Evolutionary conservation across 2,329 filamentous ascomycete genomes (phyloP).

Genomic region (Pseudocercospora pini-densiflorae): DNA sequence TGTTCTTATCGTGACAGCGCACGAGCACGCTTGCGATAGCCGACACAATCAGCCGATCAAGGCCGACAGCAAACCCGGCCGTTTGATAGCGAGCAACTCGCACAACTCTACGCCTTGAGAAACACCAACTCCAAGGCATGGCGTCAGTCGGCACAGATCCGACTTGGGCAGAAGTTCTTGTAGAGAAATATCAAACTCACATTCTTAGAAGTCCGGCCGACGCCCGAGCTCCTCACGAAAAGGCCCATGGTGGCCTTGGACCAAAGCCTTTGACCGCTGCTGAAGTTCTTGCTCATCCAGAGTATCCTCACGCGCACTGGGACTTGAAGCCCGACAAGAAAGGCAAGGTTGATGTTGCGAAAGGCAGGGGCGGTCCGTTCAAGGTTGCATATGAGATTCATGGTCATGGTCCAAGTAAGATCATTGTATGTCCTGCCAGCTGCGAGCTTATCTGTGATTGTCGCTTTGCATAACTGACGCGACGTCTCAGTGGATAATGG

Average conservation of each 20-base stretch:
- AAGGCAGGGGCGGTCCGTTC: constrained; percentile 73
- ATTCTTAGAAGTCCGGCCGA: constrained; percentile 20
- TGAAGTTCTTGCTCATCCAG: constrained; percentile 67
- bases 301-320: constrained; percentile 71
- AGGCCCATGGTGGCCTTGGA: constrained; percentile 25
- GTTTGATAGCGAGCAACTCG: not conserved
- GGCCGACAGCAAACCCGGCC: not conserved
- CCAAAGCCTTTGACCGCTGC: constrained; percentile 53
- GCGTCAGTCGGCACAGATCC: constrained; percentile 21
- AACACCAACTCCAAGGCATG: constrained; percentile 9
- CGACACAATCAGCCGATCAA: constrained; percentile 5
- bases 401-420: constrained; percentile 71
- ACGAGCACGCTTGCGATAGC: not conserved
- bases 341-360: constrained; percentile 68
- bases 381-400: constrained; percentile 81
- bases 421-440: constrained; percentile 66
- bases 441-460: constrained; percentile 16
- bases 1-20: constrained; percentile 3
- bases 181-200: constrained; percentile 22
- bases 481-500: constrained; percentile 72
- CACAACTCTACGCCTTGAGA: constrained; percentile 4
- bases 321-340: constrained; percentile 67
- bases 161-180: constrained; percentile 20
- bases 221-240: constrained; percentile 24
- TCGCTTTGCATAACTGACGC: constrained; percentile 14